Conservation (phyloP, 2,329 filamentous ascomycete species). For the Thelonectria olida region DNA sequence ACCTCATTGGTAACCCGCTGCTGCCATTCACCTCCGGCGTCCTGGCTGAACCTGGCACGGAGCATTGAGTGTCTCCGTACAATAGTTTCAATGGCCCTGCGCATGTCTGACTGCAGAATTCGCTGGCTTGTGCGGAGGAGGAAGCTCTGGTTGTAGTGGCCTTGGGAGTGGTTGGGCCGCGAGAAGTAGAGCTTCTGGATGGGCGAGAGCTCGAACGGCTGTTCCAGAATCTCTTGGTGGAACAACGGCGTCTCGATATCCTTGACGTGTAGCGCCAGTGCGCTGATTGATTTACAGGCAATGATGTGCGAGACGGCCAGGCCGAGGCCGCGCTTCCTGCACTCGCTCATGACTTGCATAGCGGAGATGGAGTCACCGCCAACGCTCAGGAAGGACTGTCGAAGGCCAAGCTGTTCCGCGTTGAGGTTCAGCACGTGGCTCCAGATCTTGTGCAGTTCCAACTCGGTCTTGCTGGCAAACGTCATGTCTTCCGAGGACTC, state of each 20-base stretch:
- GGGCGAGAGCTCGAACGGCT: conserved; percentile 24
- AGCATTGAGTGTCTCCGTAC: conserved; percentile 31
- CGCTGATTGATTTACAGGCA: conserved; percentile 35
- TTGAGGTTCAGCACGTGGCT: conserved; percentile 31
- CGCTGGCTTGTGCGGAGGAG: conserved; percentile 21
- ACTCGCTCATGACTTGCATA: conserved; percentile 44
- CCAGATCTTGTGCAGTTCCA: conserved; percentile 30
- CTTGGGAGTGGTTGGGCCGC: conserved; percentile 19
- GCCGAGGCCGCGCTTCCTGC: conserved; percentile 38
- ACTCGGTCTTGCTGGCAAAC: conserved; percentile 6
- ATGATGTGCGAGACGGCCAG: conserved; percentile 42
- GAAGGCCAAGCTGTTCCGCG: conserved; percentile 27
- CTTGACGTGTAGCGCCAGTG: conserved; percentile 22
- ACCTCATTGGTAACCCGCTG: conserved; percentile 23
- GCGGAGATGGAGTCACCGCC: conserved; percentile 55
- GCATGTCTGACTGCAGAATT: conserved; percentile 4
- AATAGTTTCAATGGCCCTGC: conserved; percentile 16
- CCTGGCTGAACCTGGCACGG: conserved; percentile 22
- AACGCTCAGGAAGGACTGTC: conserved; percentile 47
- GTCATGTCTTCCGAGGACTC: neutral
- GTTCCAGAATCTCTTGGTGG: neutral
- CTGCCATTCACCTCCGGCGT: conserved; percentile 6
- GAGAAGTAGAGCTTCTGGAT: conserved; percentile 33
- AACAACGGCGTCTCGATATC: conserved; percentile 14
- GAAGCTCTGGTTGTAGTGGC: conserved; percentile 37